These are phyloP conservation scores for Golubevia sp. DNA, from an alignment of 1,284 basidiomycete species.

Conservation along the genomic window DNA sequence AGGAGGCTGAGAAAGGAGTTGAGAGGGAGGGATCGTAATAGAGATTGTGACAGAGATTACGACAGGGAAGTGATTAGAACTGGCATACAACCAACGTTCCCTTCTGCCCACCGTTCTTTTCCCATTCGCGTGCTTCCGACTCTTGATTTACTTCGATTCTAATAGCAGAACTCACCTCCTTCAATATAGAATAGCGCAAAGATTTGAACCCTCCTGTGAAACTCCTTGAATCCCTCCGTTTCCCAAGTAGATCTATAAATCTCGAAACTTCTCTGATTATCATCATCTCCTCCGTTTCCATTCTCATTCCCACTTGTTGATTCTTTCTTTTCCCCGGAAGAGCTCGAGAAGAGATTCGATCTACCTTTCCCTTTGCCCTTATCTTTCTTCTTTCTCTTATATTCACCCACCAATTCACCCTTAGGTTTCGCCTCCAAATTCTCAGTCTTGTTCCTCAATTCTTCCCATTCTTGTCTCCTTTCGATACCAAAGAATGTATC, in stretches of 20 bases:
- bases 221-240: conserved; percentile 87
- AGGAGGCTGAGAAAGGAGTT: conserved; percentile 60
- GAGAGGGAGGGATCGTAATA: too few relatives aligned
- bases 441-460: neutral
- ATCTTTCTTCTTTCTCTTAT: conserved; percentile 18
- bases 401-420: conserved; percentile 5
- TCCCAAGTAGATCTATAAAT: conserved; percentile 70
- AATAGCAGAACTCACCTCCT: conserved; percentile 64
- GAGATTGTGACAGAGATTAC: too few relatives aligned
- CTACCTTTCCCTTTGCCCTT: conserved; percentile 67
- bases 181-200: conserved; percentile 95
- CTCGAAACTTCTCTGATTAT: conserved; percentile 33
- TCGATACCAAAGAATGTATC: conserved; percentile 63
- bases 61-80: too few relatives aligned
- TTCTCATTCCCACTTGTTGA: neutral
- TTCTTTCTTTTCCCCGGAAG: too few relatives aligned
- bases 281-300: neutral
- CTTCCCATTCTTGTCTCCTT: conserved; percentile 9
- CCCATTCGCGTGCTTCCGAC: too few relatives aligned
- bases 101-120: too few relatives aligned
- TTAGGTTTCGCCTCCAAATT: neutral
- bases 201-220: conserved; percentile 90
- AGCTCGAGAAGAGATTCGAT: neutral
- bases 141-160: too few relatives aligned
- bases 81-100: too few relatives aligned